Conservation (phyloP, 352 stramenopile species). For the Pythium grandisporangium region DNA sequence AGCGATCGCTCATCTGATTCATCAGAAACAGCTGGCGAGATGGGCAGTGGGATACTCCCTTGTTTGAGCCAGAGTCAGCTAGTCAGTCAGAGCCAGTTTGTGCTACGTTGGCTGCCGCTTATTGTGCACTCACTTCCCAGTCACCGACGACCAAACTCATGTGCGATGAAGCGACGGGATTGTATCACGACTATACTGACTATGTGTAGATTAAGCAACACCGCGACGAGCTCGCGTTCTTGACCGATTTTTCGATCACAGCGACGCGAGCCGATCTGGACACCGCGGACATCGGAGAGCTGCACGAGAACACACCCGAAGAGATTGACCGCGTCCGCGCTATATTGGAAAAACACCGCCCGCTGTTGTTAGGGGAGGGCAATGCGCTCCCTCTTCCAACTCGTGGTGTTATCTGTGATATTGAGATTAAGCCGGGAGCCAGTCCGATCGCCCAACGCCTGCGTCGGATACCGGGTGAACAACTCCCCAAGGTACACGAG, state of each 20-base stretch:
- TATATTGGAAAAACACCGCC: background rate
- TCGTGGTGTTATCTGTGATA: constrained; percentile 4
- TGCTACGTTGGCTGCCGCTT: too few species aligned
- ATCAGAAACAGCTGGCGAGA: too few species aligned
- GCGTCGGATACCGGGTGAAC: background rate
- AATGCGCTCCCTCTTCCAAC: constrained; percentile 7
- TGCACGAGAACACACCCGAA: background rate
- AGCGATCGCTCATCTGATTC: too few species aligned
- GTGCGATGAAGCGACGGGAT: too few species aligned
- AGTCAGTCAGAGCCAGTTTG: too few species aligned
- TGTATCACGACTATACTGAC: background rate
- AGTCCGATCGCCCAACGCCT: constrained; percentile 4
- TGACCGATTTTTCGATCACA: constrained; percentile 1
- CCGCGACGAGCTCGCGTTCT: constrained; percentile 2
- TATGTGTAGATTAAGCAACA: background rate
- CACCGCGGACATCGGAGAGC: constrained; percentile 6
- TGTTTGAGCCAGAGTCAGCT: too few species aligned
- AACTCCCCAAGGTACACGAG: constrained; percentile 5
- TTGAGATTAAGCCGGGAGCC: constrained; percentile 3
- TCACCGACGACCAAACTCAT: too few species aligned
- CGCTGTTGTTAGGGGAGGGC: constrained; percentile 1
- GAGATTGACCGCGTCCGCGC: background rate
- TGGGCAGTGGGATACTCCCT: too few species aligned
- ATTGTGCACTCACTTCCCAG: too few species aligned
- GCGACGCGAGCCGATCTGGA: background rate